phyloP scores from a whole-genome alignment of 495 filamentous ascomycete genomes.

The Aspergillus sparsus region DNA sequence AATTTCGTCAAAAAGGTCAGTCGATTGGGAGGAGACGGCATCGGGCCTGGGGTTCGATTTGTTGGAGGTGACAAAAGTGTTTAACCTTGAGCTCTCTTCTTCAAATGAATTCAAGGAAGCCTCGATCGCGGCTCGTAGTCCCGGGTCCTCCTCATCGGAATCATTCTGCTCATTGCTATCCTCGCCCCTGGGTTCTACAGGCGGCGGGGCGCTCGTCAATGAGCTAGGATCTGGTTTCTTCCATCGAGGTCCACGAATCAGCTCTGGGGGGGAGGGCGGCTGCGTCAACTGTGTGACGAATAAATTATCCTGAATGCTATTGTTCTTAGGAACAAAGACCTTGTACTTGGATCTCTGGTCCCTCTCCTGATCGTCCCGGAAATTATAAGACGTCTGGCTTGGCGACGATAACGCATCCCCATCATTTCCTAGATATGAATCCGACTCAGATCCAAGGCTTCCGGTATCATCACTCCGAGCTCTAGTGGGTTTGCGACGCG shows the following conservation, averaged over 20 bases:
- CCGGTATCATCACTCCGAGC: conserved; percentile 17
- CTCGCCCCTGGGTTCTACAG: background rate
- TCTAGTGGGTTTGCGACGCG: conserved; percentile 5
- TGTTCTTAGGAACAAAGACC: conserved; percentile 48
- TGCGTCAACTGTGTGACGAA: conserved; percentile 57
- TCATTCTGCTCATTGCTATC: background rate
- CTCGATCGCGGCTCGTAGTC: conserved; percentile 40
- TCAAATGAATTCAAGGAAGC: conserved; percentile 46
- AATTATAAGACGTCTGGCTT: conserved; percentile 17
- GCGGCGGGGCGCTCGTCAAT: background rate
- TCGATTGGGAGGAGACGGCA: conserved; percentile 9
- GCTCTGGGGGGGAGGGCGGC: conserved; percentile 51
- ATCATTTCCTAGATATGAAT: conserved; percentile 32
- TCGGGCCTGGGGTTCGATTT: background rate
- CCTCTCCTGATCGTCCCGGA: conserved; percentile 24
- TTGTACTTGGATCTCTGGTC: conserved; percentile 41
- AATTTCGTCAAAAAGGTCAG: conserved; percentile 43
- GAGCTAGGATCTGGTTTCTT: conserved; percentile 42
- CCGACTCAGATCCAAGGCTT: conserved; percentile 24
- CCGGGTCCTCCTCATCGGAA: conserved; percentile 36
- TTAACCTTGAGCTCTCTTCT: conserved; percentile 30
- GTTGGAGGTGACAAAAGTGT: background rate
- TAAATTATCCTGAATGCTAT: conserved; percentile 47
- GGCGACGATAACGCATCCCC: conserved; percentile 22
- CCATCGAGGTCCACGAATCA: conserved; percentile 56